Base-by-base conservation (phyloP, 2,329 filamentous ascomycete genomes). In the Xylaria sp. region DNA sequence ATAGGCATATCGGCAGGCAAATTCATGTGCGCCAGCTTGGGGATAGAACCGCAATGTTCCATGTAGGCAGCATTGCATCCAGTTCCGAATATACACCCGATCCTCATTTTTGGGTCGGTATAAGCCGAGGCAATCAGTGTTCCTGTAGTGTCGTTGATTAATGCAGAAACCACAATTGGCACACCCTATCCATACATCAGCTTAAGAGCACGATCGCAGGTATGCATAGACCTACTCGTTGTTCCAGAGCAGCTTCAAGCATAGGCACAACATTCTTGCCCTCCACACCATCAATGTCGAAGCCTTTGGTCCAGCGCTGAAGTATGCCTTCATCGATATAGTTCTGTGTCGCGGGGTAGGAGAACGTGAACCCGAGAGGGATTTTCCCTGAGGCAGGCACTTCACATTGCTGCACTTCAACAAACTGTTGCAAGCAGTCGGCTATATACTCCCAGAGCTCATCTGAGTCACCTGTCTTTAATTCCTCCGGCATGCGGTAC, bases 41-140 rank as follows among this genome's bases (percentile, higher is more conserved):
- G 95, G 73, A 99, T 94, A 13, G 91, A 93, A 73, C 94, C 94
- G 72, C 89, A 93, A 77, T 97, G 83, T 82, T 99, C 96, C 92
- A 99, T 97, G 84, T 99, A 99, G 48, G 96, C 96, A 49, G 95
- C 96, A 78, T 99, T 99, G 84, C 96, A 98, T 68, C 96, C 96
- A 13, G 96, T 99, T 76, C 96, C 96, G 77, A 99, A 99, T 79
- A 99, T 99, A 82, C 95, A 98, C 65, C 96, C 96, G 77, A 98
- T 96, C 83, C 90, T 94, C 89, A 98, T 97, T 75, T 91, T 89
- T 55, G 91, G 85, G 79, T 99, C 94, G n/a, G 95, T 98, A 83
- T 99, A 99, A 36, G 94, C 92, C 31, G 95, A 98, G 70, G 96
- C 96, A 77, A 99, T 97, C 77, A 99, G 85, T 39, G 96, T 99